These are phyloP conservation scores for Rhizopus microsporus DNA, from an alignment of 371 early-diverging fungal genomes.

Conservation along the genomic window DNA sequence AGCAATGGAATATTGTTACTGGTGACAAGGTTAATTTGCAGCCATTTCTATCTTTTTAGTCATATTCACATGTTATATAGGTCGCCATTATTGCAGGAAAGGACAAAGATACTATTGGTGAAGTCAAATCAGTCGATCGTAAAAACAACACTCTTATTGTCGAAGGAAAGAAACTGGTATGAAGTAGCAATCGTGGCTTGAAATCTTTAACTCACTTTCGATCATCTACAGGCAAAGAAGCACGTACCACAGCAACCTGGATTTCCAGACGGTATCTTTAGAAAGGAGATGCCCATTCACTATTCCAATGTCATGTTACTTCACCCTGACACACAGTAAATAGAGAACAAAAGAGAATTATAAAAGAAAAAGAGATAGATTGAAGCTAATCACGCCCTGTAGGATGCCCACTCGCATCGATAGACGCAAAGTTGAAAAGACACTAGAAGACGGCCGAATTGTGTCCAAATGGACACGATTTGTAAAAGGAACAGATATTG, in stretches of 20 bases:
- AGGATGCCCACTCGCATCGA: conserved; percentile 30
- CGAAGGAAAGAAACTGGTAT: conserved; percentile 52
- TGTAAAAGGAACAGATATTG: conserved; percentile 48
- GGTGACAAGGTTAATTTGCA: conserved; percentile 44
- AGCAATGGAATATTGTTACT: conserved; percentile 49
- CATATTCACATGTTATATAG: conserved; percentile 16
- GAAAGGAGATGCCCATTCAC: conserved; percentile 51
- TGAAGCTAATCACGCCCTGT: background rate
- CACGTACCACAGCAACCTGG: conserved; percentile 50
- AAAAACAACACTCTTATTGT: conserved; percentile 46
- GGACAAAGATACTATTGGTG: conserved; percentile 55
- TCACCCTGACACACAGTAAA: conserved; percentile 56
- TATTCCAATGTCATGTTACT: conserved; percentile 54
- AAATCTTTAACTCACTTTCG: background rate
- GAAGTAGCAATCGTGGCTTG: background rate
- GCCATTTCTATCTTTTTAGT: background rate
- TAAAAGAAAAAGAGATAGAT: conserved; percentile 20
- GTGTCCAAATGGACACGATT: conserved; percentile 43
- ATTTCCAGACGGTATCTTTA: conserved; percentile 52
- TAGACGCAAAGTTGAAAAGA: conserved; percentile 40
- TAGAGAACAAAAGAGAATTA: conserved; percentile 14
- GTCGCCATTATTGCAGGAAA: conserved; percentile 56
- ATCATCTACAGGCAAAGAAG: conserved; percentile 39
- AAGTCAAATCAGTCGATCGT: conserved; percentile 46
- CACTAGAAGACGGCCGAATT: conserved; percentile 41